Percentiles rank a stretch among this genome's conserved stretches.
These are phyloP conservation scores for Eremochloa ophiuroides DNA, from an alignment of 176 grass and related monocot genomes.

Conservation along the genomic window DNA sequence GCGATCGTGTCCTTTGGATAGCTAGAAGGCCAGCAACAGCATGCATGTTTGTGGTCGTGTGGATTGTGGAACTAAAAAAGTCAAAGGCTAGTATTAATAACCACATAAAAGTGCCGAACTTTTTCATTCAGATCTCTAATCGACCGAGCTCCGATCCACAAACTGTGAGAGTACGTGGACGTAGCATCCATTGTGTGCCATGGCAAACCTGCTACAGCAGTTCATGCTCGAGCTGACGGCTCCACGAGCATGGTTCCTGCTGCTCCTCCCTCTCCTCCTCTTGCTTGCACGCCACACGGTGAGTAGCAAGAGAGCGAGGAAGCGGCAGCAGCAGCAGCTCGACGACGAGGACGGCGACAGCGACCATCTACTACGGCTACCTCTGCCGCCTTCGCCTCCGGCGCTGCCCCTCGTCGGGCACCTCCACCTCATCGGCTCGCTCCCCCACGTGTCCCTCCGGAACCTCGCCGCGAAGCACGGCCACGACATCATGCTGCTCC, in stretches of 20 bases:
- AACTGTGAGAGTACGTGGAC: background rate
- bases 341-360: background rate
- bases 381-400: conserved; percentile 19
- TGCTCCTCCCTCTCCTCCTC: background rate
- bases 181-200: background rate
- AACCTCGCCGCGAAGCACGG: conserved; percentile 28
- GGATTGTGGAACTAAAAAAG: background rate
- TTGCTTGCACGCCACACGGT: background rate
- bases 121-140: background rate
- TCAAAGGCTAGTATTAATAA: background rate
- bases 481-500: conserved; percentile 32
- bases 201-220: background rate
- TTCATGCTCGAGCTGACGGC: background rate
- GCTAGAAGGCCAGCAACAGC: background rate
- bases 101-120: background rate
- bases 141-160: background rate
- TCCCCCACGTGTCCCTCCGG: conserved; percentile 25
- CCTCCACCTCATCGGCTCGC: conserved; percentile 32
- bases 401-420: conserved; percentile 34
- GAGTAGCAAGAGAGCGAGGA: background rate
- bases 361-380: background rate
- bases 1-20: background rate
- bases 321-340: background rate
- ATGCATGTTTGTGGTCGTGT: background rate
- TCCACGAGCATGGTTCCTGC: background rate